Conservation (phyloP, 2,329 filamentous ascomycete genomes). For the Dactylellina leptospora region DNA sequence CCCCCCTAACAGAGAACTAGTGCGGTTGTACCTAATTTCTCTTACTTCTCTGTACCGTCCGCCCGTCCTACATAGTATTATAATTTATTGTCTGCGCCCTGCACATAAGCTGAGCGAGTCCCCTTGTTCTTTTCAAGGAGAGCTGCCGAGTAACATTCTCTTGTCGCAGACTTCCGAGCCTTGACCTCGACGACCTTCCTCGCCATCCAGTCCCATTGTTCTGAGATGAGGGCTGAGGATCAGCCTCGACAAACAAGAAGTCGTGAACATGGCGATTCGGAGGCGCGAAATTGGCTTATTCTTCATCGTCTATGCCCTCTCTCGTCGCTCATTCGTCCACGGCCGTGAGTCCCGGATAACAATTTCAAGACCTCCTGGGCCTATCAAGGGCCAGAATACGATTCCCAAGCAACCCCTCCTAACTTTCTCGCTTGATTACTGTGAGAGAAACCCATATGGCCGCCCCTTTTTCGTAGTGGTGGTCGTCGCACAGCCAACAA, state of each 20-base stretch:
- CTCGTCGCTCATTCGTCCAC: constrained; percentile 39
- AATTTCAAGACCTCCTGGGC: constrained; percentile 39
- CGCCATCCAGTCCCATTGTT: constrained; percentile 18
- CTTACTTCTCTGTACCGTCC: constrained; percentile 6
- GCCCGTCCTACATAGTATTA: constrained; percentile 14
- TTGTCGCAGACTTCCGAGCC: constrained; percentile 31
- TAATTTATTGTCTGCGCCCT: constrained; percentile 12
- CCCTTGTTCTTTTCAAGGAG: constrained; percentile 36
- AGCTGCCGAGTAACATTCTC: constrained; percentile 45
- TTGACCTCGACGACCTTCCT: constrained; percentile 1
- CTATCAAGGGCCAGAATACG: constrained; percentile 40
- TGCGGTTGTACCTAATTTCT: constrained; percentile 51
- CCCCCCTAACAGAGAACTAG: constrained; percentile 51
- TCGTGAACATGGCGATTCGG: not conserved
- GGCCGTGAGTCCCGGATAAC: constrained; percentile 15
- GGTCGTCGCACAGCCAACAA: constrained; percentile 39
- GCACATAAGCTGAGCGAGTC: constrained; percentile 47
- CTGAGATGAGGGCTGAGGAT: constrained; percentile 21
- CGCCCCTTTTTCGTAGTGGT: constrained; percentile 37
- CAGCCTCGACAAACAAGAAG: constrained; percentile 16
- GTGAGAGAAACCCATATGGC: not conserved
- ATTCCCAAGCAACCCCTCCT: constrained; percentile 10
- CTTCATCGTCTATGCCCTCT: constrained; percentile 27
- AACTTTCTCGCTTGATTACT: constrained; percentile 34
- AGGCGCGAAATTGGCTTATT: constrained; percentile 32